Conservation (phyloP, 345 rosid species). For the Eucalyptus pumila region DNA sequence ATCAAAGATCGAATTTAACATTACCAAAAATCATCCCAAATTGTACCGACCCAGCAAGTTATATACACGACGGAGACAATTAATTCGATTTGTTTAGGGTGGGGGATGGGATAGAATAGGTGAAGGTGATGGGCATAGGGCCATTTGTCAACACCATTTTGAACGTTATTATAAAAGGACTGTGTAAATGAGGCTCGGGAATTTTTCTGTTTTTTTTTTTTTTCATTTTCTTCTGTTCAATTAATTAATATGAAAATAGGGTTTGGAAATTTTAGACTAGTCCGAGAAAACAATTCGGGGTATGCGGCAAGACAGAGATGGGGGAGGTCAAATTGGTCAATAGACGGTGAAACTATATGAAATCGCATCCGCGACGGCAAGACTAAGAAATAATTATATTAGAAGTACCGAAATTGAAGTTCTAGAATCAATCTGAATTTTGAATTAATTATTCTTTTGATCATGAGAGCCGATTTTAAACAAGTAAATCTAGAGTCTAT, state of each 20-base stretch:
- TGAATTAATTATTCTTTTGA: neutral
- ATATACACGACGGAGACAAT: neutral
- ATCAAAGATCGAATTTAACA: neutral
- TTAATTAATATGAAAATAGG: neutral
- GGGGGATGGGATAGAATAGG: neutral
- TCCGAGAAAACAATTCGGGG: neutral
- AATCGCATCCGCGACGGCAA: neutral
- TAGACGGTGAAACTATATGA: neutral
- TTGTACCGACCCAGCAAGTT: neutral
- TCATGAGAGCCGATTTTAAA: neutral
- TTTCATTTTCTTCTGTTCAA: neutral
- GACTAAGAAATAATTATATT: neutral
- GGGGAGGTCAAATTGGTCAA: neutral
- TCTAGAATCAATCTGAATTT: neutral
- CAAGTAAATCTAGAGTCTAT: neutral
- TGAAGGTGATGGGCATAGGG: neutral
- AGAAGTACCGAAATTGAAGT: neutral
- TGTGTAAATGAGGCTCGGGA: neutral
- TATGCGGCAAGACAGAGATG: neutral
- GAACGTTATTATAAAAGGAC: neutral
- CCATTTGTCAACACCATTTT: neutral
- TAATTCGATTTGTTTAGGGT: neutral
- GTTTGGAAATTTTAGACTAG: neutral
- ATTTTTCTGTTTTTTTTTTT: neutral
- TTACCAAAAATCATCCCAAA: neutral